Evolutionary conservation across 2,329 filamentous ascomycete genomes (phyloP).

Genomic region (Exserohilum turcica): DNA sequence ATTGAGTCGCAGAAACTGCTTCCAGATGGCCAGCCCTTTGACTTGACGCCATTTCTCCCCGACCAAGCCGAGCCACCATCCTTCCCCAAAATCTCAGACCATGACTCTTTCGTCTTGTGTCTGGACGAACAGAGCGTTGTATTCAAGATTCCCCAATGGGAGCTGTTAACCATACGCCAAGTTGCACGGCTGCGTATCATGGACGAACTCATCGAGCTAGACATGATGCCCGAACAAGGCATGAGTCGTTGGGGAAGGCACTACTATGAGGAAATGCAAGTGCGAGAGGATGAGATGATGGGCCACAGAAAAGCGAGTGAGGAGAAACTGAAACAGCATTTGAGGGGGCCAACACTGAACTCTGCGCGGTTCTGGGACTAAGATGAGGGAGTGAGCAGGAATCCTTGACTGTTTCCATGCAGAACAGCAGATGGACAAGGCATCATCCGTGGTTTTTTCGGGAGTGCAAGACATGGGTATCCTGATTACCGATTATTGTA

Average conservation of each 20-base stretch:
- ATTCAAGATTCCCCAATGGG: neutral
- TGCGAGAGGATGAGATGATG: neutral
- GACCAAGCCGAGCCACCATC: neutral
- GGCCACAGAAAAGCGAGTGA: neutral
- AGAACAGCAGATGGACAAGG: no score
- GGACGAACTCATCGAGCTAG: neutral
- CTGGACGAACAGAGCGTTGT: neutral
- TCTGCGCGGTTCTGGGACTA: neutral
- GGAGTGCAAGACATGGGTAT: no score
- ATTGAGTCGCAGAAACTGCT: neutral
- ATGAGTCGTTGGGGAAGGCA: neutral
- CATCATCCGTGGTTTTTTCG: no score
- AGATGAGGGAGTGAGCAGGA: no score
- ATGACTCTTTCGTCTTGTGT: neutral
- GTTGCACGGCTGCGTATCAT: neutral
- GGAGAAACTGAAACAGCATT: neutral
- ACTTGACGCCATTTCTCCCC: neutral
- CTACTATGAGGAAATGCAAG: neutral
- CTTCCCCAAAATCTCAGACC: fast-evolving
- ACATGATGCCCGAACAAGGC: neutral
- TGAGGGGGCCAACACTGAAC: neutral
- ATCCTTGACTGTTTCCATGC: no score
- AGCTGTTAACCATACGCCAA: neutral
- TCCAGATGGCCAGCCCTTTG: neutral
- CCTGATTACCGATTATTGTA: no score